These are phyloP conservation scores for Rutidosis leptorrhynchoides DNA, from an alignment of 129 eudicot species.

Conservation along the genomic window DNA sequence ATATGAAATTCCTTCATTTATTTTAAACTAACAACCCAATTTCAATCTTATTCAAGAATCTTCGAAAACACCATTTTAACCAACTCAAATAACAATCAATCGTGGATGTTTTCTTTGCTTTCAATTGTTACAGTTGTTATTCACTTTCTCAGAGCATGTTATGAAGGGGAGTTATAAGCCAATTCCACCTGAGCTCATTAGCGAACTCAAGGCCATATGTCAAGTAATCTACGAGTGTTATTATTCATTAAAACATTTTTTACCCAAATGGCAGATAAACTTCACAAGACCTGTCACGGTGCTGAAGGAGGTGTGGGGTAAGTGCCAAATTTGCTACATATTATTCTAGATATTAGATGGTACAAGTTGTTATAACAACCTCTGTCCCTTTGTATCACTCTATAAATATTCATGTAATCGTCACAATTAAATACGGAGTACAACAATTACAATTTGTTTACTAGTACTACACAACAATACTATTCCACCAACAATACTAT, in stretches of 20 bases:
- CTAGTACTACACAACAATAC: slow-evolving; percentile 81
- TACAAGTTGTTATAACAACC: too few relatives aligned
- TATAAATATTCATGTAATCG: too few relatives aligned
- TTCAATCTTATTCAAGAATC: slow-evolving; percentile 26
- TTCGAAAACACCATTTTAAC: not conserved
- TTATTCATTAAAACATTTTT: slow-evolving; percentile 50
- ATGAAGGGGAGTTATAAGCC: slow-evolving; percentile 63
- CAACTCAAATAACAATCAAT: slow-evolving; percentile 29
- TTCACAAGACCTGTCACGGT: slow-evolving; percentile 82
- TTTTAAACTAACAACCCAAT: slow-evolving; percentile 13
- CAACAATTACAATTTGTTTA: too few relatives aligned
- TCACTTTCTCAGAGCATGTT: slow-evolving; percentile 41
- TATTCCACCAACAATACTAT: slow-evolving; percentile 84
- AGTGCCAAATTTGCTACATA: slow-evolving; percentile 61
- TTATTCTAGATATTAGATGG: too few relatives aligned
- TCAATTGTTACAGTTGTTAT: slow-evolving; percentile 44
- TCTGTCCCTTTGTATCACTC: too few relatives aligned
- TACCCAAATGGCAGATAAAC: slow-evolving; percentile 92
- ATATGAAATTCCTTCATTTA: slow-evolving; percentile 20
- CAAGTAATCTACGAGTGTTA: slow-evolving; percentile 41
- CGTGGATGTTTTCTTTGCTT: slow-evolving; percentile 46
- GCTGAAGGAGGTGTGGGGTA: slow-evolving; percentile 40
- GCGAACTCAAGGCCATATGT: slow-evolving; percentile 73
- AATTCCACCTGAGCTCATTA: slow-evolving; percentile 65
- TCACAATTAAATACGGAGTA: too few relatives aligned